phyloP scores from a whole-genome alignment of 331 rosid genomes.

The Pyracantha coccinea region DNA sequence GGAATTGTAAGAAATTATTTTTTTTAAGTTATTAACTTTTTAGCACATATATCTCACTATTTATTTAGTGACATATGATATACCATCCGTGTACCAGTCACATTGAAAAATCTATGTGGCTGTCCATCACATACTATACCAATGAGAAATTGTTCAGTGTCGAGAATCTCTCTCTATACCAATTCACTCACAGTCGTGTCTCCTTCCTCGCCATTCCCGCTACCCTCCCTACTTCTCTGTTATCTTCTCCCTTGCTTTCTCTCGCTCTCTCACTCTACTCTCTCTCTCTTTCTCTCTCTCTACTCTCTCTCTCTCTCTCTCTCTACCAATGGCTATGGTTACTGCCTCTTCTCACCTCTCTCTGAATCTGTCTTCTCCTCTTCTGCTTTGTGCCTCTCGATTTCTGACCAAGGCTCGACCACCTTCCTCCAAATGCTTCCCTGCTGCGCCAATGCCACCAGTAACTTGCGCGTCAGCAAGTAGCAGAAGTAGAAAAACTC shows the following conservation, averaged over 20 bases:
- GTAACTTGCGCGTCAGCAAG: not conserved
- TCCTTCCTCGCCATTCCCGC: slow-evolving; percentile 54
- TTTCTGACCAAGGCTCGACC: slow-evolving; percentile 12
- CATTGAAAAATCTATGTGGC: too few species aligned
- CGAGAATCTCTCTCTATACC: not conserved
- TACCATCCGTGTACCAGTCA: too few species aligned
- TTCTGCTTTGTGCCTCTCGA: slow-evolving; percentile 5
- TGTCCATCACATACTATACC: too few species aligned
- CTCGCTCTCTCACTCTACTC: not conserved
- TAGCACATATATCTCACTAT: too few species aligned
- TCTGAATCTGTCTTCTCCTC: slow-evolving; percentile 12
- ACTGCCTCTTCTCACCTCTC: slow-evolving; percentile 9
- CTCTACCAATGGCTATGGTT: slow-evolving; percentile 35
- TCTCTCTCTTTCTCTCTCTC: not conserved
- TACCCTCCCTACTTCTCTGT: not conserved
- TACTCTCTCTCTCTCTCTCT: not conserved
- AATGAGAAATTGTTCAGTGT: too few species aligned
- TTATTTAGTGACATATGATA: too few species aligned
- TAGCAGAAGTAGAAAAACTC: slow-evolving; percentile 7
- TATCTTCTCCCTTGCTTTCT: slow-evolving; percentile 9
- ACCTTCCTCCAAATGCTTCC: slow-evolving; percentile 19
- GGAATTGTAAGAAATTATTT: too few species aligned
- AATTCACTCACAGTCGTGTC: slow-evolving; percentile 44
- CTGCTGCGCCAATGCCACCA: slow-evolving; percentile 10
- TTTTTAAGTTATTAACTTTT: too few species aligned